Evolutionary conservation across 106 monocot genomes (phyloP), one percentile per base, ranked within the genome.

Genomic region (Chionographis japonica): DNA sequence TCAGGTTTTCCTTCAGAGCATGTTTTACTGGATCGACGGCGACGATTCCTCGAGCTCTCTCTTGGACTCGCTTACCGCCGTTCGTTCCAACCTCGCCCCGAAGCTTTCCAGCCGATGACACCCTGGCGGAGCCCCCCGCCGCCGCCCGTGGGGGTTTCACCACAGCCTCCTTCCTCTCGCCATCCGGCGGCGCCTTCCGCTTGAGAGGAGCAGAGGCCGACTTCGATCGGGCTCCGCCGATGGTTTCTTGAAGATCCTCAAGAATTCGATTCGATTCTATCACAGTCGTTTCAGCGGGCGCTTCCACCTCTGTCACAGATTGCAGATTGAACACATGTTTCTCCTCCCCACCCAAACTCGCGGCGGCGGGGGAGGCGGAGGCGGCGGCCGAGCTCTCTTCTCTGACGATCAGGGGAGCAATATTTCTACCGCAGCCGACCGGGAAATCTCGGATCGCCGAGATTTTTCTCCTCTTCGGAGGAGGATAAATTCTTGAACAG

Each of bases 401-500:
- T 17, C 51, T 38, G 42, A 8, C 58, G 49, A 54, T 12, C 2
- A 8, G 13, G 14, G 64, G 13, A 41, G 27, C 27, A n/a, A 54
- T 41, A 4, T 61, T 66, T 37, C 58, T 43, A 12, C 83, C 83
- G 70, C 77, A 90, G 27, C 86, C 86, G 35, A 17, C 12, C 4
- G 90, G 86, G 52, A 69, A 86, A 53, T 50, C 43, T 13, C 90
- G 77, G 11, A 78, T 41, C 1, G 78, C 83, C 2, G 75, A 80
- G 5, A 75, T 46, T 11, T 57, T 74, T 39, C 83, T 83, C 68
- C 75, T 80, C 61, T 74, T 83, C 2, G 83, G 80, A 53, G 78
- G 86, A 40, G 82, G 77, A 17, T 27, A 27, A 27, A 1, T 54
- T 8, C 49, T 53, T 18, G 52, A 67, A 14, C 37, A 37, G 3